Evolutionary conservation across 179 eudicot genomes (phyloP).

Genomic region (Patellifolia procumbens): DNA sequence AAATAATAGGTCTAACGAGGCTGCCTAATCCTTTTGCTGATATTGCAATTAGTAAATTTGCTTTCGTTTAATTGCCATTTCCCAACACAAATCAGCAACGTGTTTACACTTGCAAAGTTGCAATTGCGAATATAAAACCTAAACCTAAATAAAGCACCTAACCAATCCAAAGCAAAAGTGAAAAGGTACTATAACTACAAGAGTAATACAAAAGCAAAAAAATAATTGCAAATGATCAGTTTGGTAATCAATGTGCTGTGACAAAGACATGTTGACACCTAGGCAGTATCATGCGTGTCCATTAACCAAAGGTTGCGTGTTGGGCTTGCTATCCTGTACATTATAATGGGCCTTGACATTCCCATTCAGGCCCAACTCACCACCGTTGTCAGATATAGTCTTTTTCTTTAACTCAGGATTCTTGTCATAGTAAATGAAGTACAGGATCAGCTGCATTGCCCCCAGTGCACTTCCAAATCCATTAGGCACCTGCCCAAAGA

Average conservation of each 20-base stretch:
- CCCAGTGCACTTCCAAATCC: slow-evolving; percentile 76
- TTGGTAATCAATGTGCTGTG: background rate
- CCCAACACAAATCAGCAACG: background rate
- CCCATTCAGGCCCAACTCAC: slow-evolving; percentile 47
- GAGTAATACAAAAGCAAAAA: background rate
- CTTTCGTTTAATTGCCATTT: background rate
- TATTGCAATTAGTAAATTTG: background rate
- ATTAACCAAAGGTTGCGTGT: slow-evolving; percentile 23
- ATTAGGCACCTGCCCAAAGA: slow-evolving; percentile 64
- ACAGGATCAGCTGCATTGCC: slow-evolving; percentile 62
- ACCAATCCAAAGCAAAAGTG: background rate
- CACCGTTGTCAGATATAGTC: slow-evolving; percentile 23
- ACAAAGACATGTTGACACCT: slow-evolving; percentile 1
- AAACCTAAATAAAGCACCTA: background rate
- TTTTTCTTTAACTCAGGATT: slow-evolving; percentile 35
- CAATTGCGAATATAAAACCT: background rate
- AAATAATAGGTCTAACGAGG: no score
- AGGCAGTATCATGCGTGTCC: slow-evolving; percentile 14
- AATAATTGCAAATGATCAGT: background rate
- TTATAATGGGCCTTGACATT: slow-evolving; percentile 26
- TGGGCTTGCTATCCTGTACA: slow-evolving; percentile 30
- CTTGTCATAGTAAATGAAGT: slow-evolving; percentile 58
- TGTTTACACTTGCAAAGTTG: background rate
- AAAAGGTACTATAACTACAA: background rate
- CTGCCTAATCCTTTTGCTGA: background rate